A percentile compares a stretch with the other conserved stretches of the same genome.
Conservation (phyloP, 2,329 filamentous ascomycete species). For the Chaetomium olivaceum region DNA sequence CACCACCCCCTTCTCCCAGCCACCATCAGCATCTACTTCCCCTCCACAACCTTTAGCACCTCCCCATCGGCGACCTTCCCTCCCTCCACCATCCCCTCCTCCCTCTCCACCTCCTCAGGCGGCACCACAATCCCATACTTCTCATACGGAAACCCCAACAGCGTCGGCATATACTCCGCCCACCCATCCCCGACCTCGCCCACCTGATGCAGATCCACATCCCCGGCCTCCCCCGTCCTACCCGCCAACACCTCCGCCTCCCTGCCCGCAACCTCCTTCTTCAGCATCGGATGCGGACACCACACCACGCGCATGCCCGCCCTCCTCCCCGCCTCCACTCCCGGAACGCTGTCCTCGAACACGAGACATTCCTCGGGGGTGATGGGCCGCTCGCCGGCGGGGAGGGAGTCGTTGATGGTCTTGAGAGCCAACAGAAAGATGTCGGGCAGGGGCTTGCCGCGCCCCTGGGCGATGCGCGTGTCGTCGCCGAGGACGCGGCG, state of each 20-base stretch:
- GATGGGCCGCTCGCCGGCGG: conserved; percentile 63
- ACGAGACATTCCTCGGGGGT: conserved; percentile 86
- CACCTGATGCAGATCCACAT: conserved; percentile 53
- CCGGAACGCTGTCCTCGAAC: conserved; percentile 93
- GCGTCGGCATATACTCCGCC: conserved; percentile 54
- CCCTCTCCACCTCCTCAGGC: conserved; percentile 45
- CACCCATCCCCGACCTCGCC: conserved; percentile 62
- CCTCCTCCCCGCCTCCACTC: conserved; percentile 84
- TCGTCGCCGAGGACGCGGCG: conserved; percentile 86
- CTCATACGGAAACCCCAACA: conserved; percentile 59
- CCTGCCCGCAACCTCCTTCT: conserved; percentile 72
- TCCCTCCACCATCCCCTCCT: conserved; percentile 47
- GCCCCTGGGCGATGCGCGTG: conserved; percentile 68
- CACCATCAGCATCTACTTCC: background rate
- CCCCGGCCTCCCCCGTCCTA: conserved; percentile 66
- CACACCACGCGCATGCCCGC: conserved; percentile 95
- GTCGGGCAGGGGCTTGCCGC: conserved; percentile 93
- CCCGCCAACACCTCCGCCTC: conserved; percentile 85
- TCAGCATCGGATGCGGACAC: conserved; percentile 80
- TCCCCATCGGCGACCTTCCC: conserved; percentile 27
- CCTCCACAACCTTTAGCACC: conserved; percentile 27
- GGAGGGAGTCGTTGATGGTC: conserved; percentile 76
- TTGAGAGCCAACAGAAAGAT: conserved; percentile 87
- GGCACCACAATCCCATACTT: conserved; percentile 60
- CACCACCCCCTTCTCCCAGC: background rate